A percentile compares a stretch with the other conserved stretches of the same genome.
Evolutionary conservation across 2,329 filamentous ascomycete genomes (phyloP).

Genomic region (Karstenula rhodostoma): DNA sequence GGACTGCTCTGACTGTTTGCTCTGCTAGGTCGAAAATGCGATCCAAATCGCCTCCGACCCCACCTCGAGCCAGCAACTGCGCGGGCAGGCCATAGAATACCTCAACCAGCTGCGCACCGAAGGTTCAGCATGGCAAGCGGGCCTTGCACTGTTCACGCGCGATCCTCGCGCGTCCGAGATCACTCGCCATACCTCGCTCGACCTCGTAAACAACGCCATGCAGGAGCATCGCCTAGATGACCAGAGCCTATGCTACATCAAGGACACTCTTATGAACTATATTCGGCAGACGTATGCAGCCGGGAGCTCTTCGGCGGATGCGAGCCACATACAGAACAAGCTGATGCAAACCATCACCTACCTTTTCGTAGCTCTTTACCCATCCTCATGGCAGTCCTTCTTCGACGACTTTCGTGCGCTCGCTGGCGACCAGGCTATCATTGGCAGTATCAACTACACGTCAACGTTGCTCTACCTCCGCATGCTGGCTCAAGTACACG

Average conservation of each 20-base stretch:
- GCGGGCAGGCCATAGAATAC: conserved; percentile 89
- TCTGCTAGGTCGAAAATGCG: conserved; percentile 82
- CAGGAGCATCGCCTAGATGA: conserved; percentile 79
- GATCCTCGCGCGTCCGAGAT: conserved; percentile 80
- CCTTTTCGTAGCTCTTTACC: conserved; percentile 88
- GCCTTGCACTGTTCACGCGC: conserved; percentile 84
- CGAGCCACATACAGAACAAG: conserved; percentile 88
- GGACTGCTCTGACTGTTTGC: conserved; percentile 4
- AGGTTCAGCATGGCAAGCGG: conserved; percentile 88
- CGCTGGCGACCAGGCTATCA: conserved; percentile 67
- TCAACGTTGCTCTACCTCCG: conserved; percentile 90
- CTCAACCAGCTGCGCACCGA: conserved; percentile 80
- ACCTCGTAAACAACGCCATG: conserved; percentile 91
- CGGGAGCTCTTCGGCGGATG: conserved; percentile 69
- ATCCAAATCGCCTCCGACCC: conserved; percentile 94
- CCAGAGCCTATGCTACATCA: conserved; percentile 76
- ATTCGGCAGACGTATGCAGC: conserved; percentile 77
- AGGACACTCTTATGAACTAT: conserved; percentile 83
- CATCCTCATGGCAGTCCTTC: conserved; percentile 85
- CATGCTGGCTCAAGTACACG: conserved; percentile 87
- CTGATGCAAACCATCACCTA: conserved; percentile 94
- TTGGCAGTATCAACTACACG: conserved; percentile 70
- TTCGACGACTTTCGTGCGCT: conserved; percentile 88
- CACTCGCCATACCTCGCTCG: conserved; percentile 86
- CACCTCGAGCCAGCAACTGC: conserved; percentile 69